Percentiles rank a stretch among this genome's conserved stretches.
Conservation (phyloP, 176 grass and related monocot genomes). For the Cenchrus fungigraminus region DNA sequence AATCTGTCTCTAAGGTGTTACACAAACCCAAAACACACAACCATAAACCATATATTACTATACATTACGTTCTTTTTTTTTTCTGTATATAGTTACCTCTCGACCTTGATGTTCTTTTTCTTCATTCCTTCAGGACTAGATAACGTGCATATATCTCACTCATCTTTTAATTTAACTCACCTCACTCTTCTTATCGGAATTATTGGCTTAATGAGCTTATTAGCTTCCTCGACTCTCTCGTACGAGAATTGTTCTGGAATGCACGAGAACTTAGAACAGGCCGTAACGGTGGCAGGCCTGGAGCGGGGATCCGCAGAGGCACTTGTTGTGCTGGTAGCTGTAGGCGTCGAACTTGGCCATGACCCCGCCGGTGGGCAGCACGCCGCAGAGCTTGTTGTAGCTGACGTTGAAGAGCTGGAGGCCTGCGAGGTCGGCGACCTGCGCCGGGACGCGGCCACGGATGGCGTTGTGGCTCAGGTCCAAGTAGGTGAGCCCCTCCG, state of each 20-base stretch:
- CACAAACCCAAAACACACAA: not conserved
- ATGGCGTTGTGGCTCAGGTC: conserved; percentile 77
- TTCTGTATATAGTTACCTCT: not conserved
- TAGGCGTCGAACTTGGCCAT: conserved; percentile 32
- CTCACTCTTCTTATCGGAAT: not conserved
- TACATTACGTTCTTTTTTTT: too few relatives aligned
- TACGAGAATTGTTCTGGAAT: not conserved
- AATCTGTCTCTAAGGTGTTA: not conserved
- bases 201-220: not conserved
- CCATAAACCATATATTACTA: not conserved
- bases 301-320: conserved; percentile 54
- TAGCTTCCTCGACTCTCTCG: not conserved
- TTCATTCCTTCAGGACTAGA: too few relatives aligned
- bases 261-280: not conserved
- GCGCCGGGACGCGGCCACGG: conserved; percentile 55
- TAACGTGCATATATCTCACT: not conserved
- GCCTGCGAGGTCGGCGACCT: conserved; percentile 33
- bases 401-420: conserved; percentile 68
- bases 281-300: not conserved
- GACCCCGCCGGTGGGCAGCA: conserved; percentile 44
- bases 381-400: conserved; percentile 69
- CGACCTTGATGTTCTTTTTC: too few relatives aligned
- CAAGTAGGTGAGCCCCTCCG: conserved; percentile 15
- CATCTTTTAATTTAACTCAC: not conserved
- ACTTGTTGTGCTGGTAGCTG: conserved; percentile 55